Evolutionary conservation across 805 yeast species (phyloP), one percentile per base, ranked within the genome.

Genomic region (Pichia exigua): DNA sequence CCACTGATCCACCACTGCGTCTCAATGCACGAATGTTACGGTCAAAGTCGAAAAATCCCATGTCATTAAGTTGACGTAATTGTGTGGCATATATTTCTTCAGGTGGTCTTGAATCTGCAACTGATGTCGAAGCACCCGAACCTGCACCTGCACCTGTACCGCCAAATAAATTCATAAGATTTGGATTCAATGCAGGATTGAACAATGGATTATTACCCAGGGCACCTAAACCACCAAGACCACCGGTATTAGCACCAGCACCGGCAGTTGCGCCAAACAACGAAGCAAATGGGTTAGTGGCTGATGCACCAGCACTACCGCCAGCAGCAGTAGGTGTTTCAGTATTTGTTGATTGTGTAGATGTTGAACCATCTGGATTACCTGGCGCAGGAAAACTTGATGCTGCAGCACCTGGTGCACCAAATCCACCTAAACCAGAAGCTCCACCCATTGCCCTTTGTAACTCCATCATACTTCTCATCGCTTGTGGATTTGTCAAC

Each of bases 1-100:
- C 97, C 26, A 92, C 97, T 56, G 91, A 87, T 10, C 99, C 99
- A 35, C 99, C 99, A 50, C 92, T 82, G 70, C 98, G 82, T 72
- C 97, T 82, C 61, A 94, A 76, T 1, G 98, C 98, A 28, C 82
- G 83, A 24, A 94, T 90, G 64, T 94, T 94, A 59, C 87, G 78
- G 59, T 92, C 98, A 65, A 92, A 92, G 59, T 92, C 97, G 59
- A 79, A 81, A 72, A 92, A 92, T 8, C 94, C 94, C 78, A 86
- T 83, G 62, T 86, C 92, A 63, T 85, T 87, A 61, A 84, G 72
- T 63, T 85, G 92, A 60, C 87, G 79, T 56, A 84, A 69, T 65
- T 84, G 94, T 3, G 74, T 57, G 63, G 82, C 91, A 64, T 79
- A 86, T 47, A 87, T 75, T 65, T 83, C 92, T 69, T 86, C 94